phyloP scores from a whole-genome alignment of 306 rosid species.

The Quillaja saponaria region DNA sequence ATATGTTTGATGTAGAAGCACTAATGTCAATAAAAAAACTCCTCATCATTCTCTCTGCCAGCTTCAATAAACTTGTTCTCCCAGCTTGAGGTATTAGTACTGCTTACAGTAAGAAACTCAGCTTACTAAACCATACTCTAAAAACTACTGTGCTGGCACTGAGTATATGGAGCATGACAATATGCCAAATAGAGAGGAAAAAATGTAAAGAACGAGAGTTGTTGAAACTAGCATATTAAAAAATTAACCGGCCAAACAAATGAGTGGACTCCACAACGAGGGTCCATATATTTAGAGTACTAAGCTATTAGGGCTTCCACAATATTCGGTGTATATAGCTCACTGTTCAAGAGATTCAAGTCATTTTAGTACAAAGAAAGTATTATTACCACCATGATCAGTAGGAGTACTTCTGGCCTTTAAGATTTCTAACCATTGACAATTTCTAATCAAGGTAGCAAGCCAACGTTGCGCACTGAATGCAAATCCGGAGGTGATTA shows the following conservation, averaged over 20 bases:
- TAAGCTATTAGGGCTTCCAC: too few species aligned
- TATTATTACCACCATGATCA: slow-evolving; percentile 33
- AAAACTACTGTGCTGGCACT: too few species aligned
- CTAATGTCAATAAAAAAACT: slow-evolving; percentile 34
- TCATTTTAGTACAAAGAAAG: too few species aligned
- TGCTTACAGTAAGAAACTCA: slow-evolving; percentile 4
- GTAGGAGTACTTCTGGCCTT: slow-evolving; percentile 7
- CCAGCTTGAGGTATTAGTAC: slow-evolving; percentile 32
- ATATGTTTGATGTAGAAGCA: slow-evolving; percentile 29
- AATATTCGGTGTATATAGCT: too few species aligned
- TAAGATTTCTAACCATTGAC: slow-evolving; percentile 26
- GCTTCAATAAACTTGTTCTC: slow-evolving; percentile 41
- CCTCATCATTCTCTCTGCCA: slow-evolving; percentile 59
- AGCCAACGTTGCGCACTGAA: slow-evolving; percentile 66
- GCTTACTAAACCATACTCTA: background rate
- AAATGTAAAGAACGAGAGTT: too few species aligned
- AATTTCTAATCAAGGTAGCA: slow-evolving; percentile 31
- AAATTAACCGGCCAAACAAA: too few species aligned
- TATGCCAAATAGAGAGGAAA: too few species aligned
- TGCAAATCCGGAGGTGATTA: slow-evolving; percentile 46
- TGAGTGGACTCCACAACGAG: too few species aligned
- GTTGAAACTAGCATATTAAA: too few species aligned
- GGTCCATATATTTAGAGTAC: too few species aligned
- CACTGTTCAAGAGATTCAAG: background rate
- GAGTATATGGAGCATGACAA: too few species aligned